Percentiles rank a stretch among this genome's conserved stretches.
phyloP scores from a whole-genome alignment of 108 stramenopile genomes.

The Pseudonitzschia delicatissima region DNA sequence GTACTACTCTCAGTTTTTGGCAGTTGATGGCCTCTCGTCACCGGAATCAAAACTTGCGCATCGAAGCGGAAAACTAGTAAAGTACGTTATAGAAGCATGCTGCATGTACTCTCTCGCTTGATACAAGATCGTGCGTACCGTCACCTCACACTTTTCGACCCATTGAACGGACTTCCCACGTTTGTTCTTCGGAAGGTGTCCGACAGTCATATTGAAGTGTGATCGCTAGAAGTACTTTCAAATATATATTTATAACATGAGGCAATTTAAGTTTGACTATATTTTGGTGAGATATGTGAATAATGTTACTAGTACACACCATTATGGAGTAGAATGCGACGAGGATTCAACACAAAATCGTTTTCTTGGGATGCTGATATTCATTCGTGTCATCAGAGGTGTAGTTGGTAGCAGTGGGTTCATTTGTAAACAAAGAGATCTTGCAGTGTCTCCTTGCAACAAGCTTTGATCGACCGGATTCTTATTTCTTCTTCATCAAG shows the following conservation, averaged over 20 bases:
- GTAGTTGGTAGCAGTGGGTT: not conserved
- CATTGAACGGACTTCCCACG: too few species aligned
- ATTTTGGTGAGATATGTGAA: not conserved
- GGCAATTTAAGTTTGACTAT: not conserved
- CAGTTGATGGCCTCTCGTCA: too few species aligned
- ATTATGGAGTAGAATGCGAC: not conserved
- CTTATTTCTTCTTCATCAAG: slow-evolving; percentile 55
- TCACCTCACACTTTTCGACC: too few species aligned
- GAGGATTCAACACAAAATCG: not conserved
- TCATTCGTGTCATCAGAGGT: not conserved
- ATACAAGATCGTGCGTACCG: too few species aligned
- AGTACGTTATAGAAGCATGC: too few species aligned
- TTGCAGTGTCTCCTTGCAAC: not conserved
- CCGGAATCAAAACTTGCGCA: too few species aligned
- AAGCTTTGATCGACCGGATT: not conserved
- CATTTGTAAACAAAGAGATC: slow-evolving; percentile 8
- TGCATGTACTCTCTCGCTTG: too few species aligned
- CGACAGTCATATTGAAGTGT: not conserved
- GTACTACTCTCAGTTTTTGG: too few species aligned
- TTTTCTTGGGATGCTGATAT: not conserved
- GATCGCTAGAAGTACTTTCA: not conserved
- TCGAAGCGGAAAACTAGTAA: too few species aligned
- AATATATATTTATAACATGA: not conserved
- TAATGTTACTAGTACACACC: not conserved
- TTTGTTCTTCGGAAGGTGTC: too few species aligned